phyloP scores from a whole-genome alignment of 2,329 filamentous ascomycete species.

The Alternaria consortialis region DNA sequence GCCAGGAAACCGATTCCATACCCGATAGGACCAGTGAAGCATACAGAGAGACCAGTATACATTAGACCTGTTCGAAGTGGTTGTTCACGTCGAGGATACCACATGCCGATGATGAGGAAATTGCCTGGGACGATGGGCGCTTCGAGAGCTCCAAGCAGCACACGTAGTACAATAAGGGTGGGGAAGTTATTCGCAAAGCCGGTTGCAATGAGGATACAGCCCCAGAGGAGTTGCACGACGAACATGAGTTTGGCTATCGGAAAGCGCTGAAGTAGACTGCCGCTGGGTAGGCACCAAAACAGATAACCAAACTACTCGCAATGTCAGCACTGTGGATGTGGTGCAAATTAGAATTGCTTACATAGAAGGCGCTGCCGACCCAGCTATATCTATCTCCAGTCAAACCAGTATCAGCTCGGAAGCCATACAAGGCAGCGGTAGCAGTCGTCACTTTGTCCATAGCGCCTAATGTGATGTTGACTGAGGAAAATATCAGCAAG shows the following conservation, averaged over 20 bases:
- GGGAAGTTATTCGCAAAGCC: slow-evolving; percentile 37
- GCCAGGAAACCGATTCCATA: slow-evolving; percentile 38
- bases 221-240: slow-evolving; percentile 23
- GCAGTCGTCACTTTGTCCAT: slow-evolving; percentile 32
- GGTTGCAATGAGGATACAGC: slow-evolving; percentile 24
- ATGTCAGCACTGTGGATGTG: neutral
- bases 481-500: neutral
- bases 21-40: slow-evolving; percentile 46
- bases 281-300: slow-evolving; percentile 29
- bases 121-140: slow-evolving; percentile 59
- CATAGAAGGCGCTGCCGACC: slow-evolving; percentile 33
- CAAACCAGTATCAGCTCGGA: slow-evolving; percentile 31
- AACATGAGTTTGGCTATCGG: slow-evolving; percentile 33
- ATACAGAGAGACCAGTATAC: slow-evolving; percentile 48
- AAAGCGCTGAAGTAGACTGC: slow-evolving; percentile 27
- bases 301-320: slow-evolving; percentile 32
- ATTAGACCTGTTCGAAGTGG: slow-evolving; percentile 39
- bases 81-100: slow-evolving; percentile 46
- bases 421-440: slow-evolving; percentile 36
- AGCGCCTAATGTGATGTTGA: slow-evolving; percentile 32
- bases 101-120: slow-evolving; percentile 49
- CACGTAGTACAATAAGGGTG: slow-evolving; percentile 61
- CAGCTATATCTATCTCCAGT: slow-evolving; percentile 35
- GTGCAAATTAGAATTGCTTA: neutral
- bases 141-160: slow-evolving; percentile 65